Base-by-base conservation (phyloP, 805 yeast genomes). In the Candida multigemmis region DNA sequence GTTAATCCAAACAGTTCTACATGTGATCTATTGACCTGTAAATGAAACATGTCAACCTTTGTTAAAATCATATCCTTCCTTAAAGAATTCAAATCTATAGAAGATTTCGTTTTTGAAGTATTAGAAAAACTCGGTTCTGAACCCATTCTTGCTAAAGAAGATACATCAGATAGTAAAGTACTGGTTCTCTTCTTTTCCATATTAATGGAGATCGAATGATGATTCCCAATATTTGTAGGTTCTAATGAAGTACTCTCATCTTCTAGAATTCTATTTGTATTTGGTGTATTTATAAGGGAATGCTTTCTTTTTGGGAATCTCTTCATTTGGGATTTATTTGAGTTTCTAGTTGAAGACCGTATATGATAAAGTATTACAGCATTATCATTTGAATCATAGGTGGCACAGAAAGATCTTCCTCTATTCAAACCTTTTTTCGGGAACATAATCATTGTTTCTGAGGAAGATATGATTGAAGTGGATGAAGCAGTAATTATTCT, bases 31-130 rank as follows among this genome's bases (percentile, higher is more conserved):
- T 52, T 43, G 4, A 54, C 53, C 12, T 48, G 44, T 8, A 51
- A 21, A 27, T 45, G 55, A 21, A 60, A 50, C 2, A 68, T 48
- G 11, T 73, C 74, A 2, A 81, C 49, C 41, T 68, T 71, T 0
- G 86, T 73, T 33, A 83, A 53, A n/a, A 78, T 75, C 41, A 78
- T 65, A 46, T 84, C 94, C 38, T 79, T 82, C 21, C 74, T 55
- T 13, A 71, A 46, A 4, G 46, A 37, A 5, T 56, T 45, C 5
- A 50, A 35, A 19, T 62, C 73, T 31, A 46, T 29, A 9, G 34
- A 32, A 10, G 29, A 27, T 7, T 25, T 27, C 14, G 28, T 16
- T 7, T 33, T 13, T 26, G 23, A 41, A 21, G 32, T 35, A 19
- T 49, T 53, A 9, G 44, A 21, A 3, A 37, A 33, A 3, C 53